Conservation (phyloP, 306 rosid genomes). For the Prinsepia uniflora region DNA sequence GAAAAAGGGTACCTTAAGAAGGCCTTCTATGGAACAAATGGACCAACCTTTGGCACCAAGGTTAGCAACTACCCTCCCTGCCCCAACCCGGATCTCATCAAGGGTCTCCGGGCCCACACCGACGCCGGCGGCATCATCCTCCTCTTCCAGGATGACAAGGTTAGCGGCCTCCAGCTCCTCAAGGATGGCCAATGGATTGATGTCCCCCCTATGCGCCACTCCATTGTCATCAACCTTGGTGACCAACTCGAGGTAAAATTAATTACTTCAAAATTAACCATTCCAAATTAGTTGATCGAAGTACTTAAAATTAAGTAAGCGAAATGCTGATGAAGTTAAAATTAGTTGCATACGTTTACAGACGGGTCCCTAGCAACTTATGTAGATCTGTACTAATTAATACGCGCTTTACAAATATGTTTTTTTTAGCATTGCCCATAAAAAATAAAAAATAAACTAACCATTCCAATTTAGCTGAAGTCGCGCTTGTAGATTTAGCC, state of each 20-base stretch:
- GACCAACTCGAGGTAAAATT: slow-evolving; percentile 83
- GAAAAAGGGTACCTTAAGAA: slow-evolving; percentile 76
- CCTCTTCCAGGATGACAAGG: slow-evolving; percentile 85
- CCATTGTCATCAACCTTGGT: slow-evolving; percentile 78
- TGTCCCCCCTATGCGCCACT: slow-evolving; percentile 90
- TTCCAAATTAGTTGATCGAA: too few species aligned
- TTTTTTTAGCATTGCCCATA: too few species aligned
- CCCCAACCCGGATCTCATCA: slow-evolving; percentile 75
- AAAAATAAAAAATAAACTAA: too few species aligned
- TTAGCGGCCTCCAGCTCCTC: slow-evolving; percentile 82
- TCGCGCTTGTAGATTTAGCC: too few species aligned
- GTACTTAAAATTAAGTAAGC: too few species aligned
- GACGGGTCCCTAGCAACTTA: too few species aligned
- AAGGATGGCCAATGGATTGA: slow-evolving; percentile 77
- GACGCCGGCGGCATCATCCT: slow-evolving; percentile 91
- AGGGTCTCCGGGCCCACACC: slow-evolving; percentile 91
- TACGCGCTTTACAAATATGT: too few species aligned
- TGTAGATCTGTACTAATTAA: too few species aligned
- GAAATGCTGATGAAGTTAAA: too few species aligned
- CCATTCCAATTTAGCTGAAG: too few species aligned
- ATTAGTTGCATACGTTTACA: too few species aligned
- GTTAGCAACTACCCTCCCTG: slow-evolving; percentile 89
- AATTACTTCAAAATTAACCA: background rate
- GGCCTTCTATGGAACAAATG: slow-evolving; percentile 69
- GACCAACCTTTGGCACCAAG: slow-evolving; percentile 88